Base-by-base conservation (phyloP, 345 rosid species). In the Clarkia xantiana region DNA sequence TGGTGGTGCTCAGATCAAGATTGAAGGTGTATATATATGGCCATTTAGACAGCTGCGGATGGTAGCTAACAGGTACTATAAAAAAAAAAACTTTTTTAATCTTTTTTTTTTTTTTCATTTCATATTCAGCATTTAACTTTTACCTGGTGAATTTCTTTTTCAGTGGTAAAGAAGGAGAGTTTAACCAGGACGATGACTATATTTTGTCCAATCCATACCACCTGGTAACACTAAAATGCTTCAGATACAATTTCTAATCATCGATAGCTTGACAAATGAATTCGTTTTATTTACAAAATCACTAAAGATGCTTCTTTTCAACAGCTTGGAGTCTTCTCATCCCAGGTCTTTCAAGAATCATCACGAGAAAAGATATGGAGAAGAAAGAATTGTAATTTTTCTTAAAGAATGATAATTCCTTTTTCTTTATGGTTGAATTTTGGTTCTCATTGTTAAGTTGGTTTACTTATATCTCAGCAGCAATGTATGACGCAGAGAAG, bases 11-110 rank as follows among this genome's bases (percentile, higher is more conserved):
- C 94, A 80, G 65, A 80, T 91, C 62, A 80, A 81, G 65, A 82
- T 86, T 53, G 98, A 86, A 76, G 98, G 98, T 74, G 98, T 91
- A 49, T 91, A 91, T 74, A 91, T 91, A 64, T 91, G 94, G 96
- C 98, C 98, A 43, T 91, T 91, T 70, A 82, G 84, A 74, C 98
- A 91, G 61, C 98, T 91, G 49, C 93, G 96, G 36, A 70, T 91
- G 84, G 87, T 86, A 42, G 89, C 94, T 52, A 76, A 75, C 75
- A 91, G 98, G 98, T 91, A 75, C 42, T 53, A 41, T 53, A n/a
- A 44, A 1, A 2, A 3, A 29, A n/a, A n/a, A n/a, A n/a, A n/a
- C n/a, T n/a, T n/a, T n/a, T n/a, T n/a, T n/a, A n/a, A n/a, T n/a
- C n/a, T n/a, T n/a, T 7, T 29, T 29, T 29, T 29, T 29, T 29